Conservation (phyloP, 139 green algal species). For the Tetraselmis chui region DNA sequence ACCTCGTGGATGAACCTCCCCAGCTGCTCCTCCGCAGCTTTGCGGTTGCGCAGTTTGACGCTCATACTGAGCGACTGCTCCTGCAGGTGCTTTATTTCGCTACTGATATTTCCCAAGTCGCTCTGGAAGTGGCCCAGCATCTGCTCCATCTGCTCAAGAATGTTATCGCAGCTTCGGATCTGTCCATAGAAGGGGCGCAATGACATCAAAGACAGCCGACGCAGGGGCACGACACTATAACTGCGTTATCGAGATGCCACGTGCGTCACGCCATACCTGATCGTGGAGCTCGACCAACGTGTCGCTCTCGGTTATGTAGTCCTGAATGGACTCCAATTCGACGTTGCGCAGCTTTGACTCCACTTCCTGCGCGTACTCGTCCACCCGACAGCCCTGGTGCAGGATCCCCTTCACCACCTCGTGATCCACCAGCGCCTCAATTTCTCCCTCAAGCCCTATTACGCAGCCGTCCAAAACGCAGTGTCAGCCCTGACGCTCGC, state of each 20-base stretch:
- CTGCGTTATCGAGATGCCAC: no score
- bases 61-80: slow-evolving; percentile 77
- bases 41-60: slow-evolving; percentile 79
- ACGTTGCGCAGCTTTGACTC: slow-evolving; percentile 75
- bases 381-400: slow-evolving; percentile 54
- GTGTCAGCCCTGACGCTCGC: no score
- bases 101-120: slow-evolving; percentile 57
- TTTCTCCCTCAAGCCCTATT: slow-evolving; percentile 47
- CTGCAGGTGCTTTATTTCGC: slow-evolving; percentile 40
- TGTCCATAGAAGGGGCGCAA: slow-evolving; percentile 20
- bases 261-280: slow-evolving; percentile 56
- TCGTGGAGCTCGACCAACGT: slow-evolving; percentile 80
- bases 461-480: neutral
- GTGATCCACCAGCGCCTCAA: slow-evolving; percentile 67
- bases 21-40: slow-evolving; percentile 39
- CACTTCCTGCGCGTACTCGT: slow-evolving; percentile 70
- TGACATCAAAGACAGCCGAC: neutral
- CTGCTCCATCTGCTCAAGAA: slow-evolving; percentile 82
- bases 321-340: slow-evolving; percentile 87
- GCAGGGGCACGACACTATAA: no score
- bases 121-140: slow-evolving; percentile 81
- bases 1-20: slow-evolving; percentile 78
- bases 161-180: slow-evolving; percentile 84
- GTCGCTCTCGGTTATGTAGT: slow-evolving; percentile 89
- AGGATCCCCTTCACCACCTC: slow-evolving; percentile 76